These are phyloP conservation scores for Hericium rajendrae DNA, from an alignment of 768 basidiomycete species.

Conservation along the genomic window DNA sequence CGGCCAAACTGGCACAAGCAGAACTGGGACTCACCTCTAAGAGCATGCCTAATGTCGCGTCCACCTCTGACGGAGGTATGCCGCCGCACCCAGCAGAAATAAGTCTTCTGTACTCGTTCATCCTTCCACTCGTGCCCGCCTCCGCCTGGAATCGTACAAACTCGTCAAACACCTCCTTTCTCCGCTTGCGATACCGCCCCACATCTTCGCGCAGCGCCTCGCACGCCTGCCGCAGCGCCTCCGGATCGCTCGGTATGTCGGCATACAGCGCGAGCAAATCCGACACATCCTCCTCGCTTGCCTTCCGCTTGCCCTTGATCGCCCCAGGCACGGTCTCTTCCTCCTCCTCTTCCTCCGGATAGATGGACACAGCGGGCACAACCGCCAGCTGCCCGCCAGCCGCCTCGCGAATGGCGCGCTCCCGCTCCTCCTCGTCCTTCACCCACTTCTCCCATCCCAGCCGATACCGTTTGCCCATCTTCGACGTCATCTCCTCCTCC, in stretches of 20 bases:
- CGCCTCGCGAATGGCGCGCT: slow-evolving; percentile 54
- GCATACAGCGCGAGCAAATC: slow-evolving; percentile 54
- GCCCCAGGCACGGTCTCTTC: slow-evolving; percentile 2
- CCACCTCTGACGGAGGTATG: slow-evolving; percentile 78
- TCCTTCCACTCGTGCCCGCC: slow-evolving; percentile 80
- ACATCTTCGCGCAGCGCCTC: slow-evolving; percentile 58
- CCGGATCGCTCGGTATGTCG: slow-evolving; percentile 48
- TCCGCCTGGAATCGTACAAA: slow-evolving; percentile 79
- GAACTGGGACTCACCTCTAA: slow-evolving; percentile 51
- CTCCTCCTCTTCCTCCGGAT: slow-evolving; percentile 19
- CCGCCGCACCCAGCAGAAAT: slow-evolving; percentile 90
- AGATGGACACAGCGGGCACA: slow-evolving; percentile 33
- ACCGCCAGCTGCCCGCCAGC: slow-evolving; percentile 44
- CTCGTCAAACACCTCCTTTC: slow-evolving; percentile 64
- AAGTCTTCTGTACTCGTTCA: slow-evolving; percentile 81
- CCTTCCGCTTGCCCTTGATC: slow-evolving; percentile 42
- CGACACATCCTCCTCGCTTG: slow-evolving; percentile 46
- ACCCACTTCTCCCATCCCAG: slow-evolving; percentile 93
- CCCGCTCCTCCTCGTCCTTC: slow-evolving; percentile 73
- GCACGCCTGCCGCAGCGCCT: slow-evolving; percentile 44
- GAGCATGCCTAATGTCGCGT: slow-evolving; percentile 74
- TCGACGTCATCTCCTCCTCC: slow-evolving; percentile 54
- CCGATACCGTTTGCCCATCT: slow-evolving; percentile 77
- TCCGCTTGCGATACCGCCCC: slow-evolving; percentile 50
- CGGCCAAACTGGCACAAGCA: not conserved